A percentile compares a stretch with the other conserved stretches of the same genome.
phyloP scores from a whole-genome alignment of 2,329 filamentous ascomycete species.

The Fusarium azukiicola region DNA sequence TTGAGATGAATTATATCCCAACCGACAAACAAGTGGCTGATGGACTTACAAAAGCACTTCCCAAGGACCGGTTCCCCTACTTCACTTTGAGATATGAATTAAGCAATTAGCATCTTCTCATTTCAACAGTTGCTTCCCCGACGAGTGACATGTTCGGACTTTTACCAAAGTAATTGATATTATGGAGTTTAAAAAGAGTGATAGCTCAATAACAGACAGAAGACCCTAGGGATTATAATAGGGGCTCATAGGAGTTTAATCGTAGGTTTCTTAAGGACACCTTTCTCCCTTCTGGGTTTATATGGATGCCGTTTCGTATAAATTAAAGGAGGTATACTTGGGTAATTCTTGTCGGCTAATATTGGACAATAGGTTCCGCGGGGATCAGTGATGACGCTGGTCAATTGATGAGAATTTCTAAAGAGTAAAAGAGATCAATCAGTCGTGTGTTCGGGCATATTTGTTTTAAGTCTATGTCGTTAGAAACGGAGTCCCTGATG shows the following conservation, averaged over 20 bases:
- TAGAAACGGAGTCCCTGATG: background rate
- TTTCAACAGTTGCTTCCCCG: background rate
- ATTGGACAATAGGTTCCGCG: background rate
- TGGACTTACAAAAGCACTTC: no score
- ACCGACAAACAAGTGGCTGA: no score
- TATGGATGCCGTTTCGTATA: background rate
- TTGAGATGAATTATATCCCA: no score
- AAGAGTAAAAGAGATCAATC: background rate
- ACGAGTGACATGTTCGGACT: background rate
- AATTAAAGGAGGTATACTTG: background rate
- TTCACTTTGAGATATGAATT: no score
- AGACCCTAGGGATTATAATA: no score
- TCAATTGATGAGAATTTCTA: background rate
- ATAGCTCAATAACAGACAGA: background rate
- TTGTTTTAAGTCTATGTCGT: background rate
- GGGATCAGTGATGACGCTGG: background rate
- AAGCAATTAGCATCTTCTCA: no score
- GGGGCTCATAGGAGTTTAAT: no score
- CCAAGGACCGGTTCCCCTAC: no score
- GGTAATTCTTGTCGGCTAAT: background rate
- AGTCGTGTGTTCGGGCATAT: background rate
- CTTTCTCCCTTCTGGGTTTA: background rate
- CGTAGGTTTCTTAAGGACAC: background rate
- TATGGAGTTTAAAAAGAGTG: background rate
- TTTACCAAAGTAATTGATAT: background rate